Conservation (phyloP, 768 basidiomycete genomes). For the Suillus subalutaceus region DNA sequence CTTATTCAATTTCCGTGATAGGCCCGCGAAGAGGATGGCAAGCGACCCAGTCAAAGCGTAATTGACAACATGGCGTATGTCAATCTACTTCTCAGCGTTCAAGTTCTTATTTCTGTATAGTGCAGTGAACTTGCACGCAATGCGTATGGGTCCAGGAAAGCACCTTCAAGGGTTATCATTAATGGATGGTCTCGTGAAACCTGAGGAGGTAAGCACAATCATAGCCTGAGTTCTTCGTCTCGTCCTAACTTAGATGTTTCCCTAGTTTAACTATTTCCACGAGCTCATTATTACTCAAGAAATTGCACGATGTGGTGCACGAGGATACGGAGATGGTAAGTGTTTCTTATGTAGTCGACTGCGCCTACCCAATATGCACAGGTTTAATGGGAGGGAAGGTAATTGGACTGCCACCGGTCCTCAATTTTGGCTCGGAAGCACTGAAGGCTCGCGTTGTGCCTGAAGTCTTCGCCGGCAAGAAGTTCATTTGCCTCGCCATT, state of each 20-base stretch:
- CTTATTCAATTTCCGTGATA: slow-evolving; percentile 25
- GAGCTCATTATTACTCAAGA: slow-evolving; percentile 72
- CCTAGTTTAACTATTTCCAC: slow-evolving; percentile 70
- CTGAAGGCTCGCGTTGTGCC: slow-evolving; percentile 51
- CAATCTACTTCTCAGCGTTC: background rate
- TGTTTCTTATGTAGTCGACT: background rate
- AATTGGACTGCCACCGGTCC: slow-evolving; percentile 72
- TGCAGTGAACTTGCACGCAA: slow-evolving; percentile 77
- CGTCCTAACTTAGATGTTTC: slow-evolving; percentile 19
- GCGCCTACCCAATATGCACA: slow-evolving; percentile 12
- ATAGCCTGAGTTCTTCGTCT: background rate
- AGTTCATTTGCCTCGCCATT: slow-evolving; percentile 75
- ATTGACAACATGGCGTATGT: slow-evolving; percentile 81
- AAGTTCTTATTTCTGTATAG: slow-evolving; percentile 32
- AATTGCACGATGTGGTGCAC: slow-evolving; percentile 51
- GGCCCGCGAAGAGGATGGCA: slow-evolving; percentile 86
- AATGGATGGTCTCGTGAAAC: slow-evolving; percentile 73
- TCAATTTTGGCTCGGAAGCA: slow-evolving; percentile 63
- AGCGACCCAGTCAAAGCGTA: slow-evolving; percentile 76
- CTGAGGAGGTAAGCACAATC: slow-evolving; percentile 59
- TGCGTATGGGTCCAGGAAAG: slow-evolving; percentile 90
- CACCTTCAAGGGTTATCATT: slow-evolving; percentile 79
- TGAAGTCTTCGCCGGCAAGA: slow-evolving; percentile 61
- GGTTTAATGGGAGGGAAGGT: slow-evolving; percentile 59
- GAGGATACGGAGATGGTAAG: slow-evolving; percentile 71